phyloP scores from a whole-genome alignment of 73 alveolate species.

The Paramecium pentaurelia region DNA sequence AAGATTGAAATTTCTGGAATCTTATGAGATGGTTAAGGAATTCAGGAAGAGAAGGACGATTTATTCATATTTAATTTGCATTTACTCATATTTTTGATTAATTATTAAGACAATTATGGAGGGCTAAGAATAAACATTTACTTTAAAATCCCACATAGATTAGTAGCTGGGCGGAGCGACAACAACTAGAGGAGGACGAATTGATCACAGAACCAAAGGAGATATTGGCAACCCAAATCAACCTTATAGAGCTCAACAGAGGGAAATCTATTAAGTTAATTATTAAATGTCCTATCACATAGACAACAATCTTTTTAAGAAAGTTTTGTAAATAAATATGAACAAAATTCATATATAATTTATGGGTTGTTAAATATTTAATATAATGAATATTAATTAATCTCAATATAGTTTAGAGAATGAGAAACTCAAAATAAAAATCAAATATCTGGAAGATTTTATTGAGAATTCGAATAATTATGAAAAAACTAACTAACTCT shows the following conservation, averaged over 20 bases:
- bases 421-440: slow-evolving; percentile 25
- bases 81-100: background rate
- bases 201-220: background rate
- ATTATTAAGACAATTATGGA: background rate
- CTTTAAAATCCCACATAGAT: background rate
- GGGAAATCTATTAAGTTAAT: slow-evolving; percentile 26
- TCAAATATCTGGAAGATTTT: slow-evolving; percentile 14
- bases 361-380: background rate
- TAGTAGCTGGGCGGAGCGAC: background rate
- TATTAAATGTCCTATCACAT: slow-evolving; percentile 38
- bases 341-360: background rate
- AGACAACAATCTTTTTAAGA: slow-evolving; percentile 5
- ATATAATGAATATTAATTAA: background rate
- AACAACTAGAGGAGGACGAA: background rate
- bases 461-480: background rate
- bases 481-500: background rate
- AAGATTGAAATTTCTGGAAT: background rate
- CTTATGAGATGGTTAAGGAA: background rate
- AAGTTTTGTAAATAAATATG: background rate
- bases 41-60: background rate
- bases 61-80: background rate
- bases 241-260: background rate
- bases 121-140: slow-evolving; percentile 30
- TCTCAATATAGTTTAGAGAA: background rate
- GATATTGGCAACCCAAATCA: background rate